These are phyloP conservation scores for Balakata baccata DNA, from an alignment of 345 rosid genomes.

Conservation along the genomic window DNA sequence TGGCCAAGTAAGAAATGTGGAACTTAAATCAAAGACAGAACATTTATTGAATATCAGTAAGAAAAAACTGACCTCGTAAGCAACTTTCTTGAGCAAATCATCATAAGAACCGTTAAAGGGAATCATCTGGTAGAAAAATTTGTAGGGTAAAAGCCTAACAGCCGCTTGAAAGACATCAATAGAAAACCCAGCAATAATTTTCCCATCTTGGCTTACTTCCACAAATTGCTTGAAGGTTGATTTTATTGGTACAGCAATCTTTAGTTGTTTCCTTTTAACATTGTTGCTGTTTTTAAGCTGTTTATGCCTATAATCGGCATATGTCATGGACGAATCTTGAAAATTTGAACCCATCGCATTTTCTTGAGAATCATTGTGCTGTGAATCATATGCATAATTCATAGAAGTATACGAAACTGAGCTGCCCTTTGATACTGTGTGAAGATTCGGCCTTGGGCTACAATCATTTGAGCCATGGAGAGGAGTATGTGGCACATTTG, in stretches of 20 bases:
- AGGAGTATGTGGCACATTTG: not conserved
- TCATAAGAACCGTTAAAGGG: slow-evolving; percentile 29
- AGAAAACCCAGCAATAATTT: slow-evolving; percentile 22
- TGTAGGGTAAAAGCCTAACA: slow-evolving; percentile 15
- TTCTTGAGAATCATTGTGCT: not conserved
- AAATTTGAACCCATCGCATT: not conserved
- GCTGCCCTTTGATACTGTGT: not conserved
- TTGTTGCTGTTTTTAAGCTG: not conserved
- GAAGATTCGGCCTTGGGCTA: too few species aligned
- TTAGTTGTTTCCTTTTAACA: slow-evolving; percentile 9
- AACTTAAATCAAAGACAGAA: not conserved
- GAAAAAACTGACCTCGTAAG: slow-evolving; percentile 17
- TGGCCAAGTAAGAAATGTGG: not conserved
- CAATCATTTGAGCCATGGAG: not conserved
- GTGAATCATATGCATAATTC: not conserved
- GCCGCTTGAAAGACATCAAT: slow-evolving; percentile 30
- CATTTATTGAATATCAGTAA: not conserved
- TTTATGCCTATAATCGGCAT: not conserved
- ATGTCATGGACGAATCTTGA: not conserved
- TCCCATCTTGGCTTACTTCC: slow-evolving; percentile 12
- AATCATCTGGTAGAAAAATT: slow-evolving; percentile 11
- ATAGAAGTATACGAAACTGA: not conserved
- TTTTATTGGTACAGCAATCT: slow-evolving; percentile 28
- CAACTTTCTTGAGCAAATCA: slow-evolving; percentile 26
- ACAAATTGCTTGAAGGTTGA: slow-evolving; percentile 25